Conservation (phyloP, 1,284 basidiomycete genomes). For the Cutaneotrichosporon sp. region DNA sequence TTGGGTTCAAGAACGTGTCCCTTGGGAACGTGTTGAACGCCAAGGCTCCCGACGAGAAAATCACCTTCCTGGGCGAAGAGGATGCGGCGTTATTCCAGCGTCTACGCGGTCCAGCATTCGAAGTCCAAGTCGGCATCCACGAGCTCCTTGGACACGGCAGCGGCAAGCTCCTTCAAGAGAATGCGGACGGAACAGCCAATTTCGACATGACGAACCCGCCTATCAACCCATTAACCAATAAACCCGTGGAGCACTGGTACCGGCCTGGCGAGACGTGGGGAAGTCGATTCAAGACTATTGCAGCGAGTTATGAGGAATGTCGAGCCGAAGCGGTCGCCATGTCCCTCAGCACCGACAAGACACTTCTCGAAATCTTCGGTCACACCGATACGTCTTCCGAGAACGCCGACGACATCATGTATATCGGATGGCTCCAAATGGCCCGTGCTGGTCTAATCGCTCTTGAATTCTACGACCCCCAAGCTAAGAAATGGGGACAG, state of each 20-base stretch:
- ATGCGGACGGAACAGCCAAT: constrained; percentile 23
- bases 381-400: constrained; percentile 23
- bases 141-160: constrained; percentile 28
- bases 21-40: constrained; percentile 28
- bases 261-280: constrained; percentile 27
- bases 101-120: constrained; percentile 25
- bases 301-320: constrained; percentile 26
- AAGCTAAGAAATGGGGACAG: constrained; percentile 76
- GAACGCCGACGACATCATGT: constrained; percentile 62
- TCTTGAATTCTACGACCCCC: constrained; percentile 78
- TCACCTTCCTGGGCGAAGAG: constrained; percentile 22
- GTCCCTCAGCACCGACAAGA: constrained; percentile 23
- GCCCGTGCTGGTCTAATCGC: constrained; percentile 74
- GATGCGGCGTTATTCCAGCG: constrained; percentile 21
- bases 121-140: constrained; percentile 30
- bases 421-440: constrained; percentile 78
- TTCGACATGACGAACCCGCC: constrained; percentile 23
- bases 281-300: constrained; percentile 19
- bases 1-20: constrained; percentile 28
- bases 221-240: constrained; percentile 22
- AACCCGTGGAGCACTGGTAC: constrained; percentile 26
- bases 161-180: constrained; percentile 25
- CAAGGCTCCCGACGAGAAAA: constrained; percentile 28
- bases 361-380: constrained; percentile 24
- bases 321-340: constrained; percentile 27